Conservation (phyloP, 805 yeast species). For the Suhomyces sp. region DNA sequence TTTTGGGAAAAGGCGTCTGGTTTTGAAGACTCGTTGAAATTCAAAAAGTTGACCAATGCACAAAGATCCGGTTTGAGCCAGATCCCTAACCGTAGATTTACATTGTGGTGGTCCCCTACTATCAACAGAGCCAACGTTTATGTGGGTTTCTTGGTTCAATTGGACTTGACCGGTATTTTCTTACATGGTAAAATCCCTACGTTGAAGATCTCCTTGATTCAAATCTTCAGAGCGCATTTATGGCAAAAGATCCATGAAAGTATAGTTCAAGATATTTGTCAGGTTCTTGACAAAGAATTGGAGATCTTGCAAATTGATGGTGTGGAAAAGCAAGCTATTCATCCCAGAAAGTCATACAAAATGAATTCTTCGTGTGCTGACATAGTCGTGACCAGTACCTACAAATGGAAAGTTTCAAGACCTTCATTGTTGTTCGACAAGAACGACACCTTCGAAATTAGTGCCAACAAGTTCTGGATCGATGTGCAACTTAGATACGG, state of each 20-base stretch:
- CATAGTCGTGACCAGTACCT: conserved; percentile 67
- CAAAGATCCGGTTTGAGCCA: conserved; percentile 96
- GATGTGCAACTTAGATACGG: conserved; percentile 95
- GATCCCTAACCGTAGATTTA: conserved; percentile 95
- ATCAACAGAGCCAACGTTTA: conserved; percentile 97
- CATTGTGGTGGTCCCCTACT: conserved; percentile 99
- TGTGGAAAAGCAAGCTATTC: conserved; percentile 89
- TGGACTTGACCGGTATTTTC: conserved; percentile 94
- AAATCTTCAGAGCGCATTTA: conserved; percentile 93
- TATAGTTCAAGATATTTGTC: conserved; percentile 88
- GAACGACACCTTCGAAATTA: conserved; percentile 57
- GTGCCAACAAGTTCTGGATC: conserved; percentile 80
- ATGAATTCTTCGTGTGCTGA: conserved; percentile 97
- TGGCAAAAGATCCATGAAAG: conserved; percentile 99
- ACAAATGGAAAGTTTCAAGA: conserved; percentile 76
- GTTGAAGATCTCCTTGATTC: conserved; percentile 89
- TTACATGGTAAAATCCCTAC: conserved; percentile 98
- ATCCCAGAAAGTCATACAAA: conserved; percentile 94
- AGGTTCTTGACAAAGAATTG: conserved; percentile 83
- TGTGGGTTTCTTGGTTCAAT: conserved; percentile 94
- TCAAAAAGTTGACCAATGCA: conserved; percentile 93
- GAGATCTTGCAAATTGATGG: conserved; percentile 78
- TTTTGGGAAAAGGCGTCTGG: conserved; percentile 99
- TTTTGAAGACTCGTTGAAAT: conserved; percentile 92
- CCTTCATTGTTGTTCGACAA: conserved; percentile 79